Conservation (phyloP, 2,329 filamentous ascomycete genomes). For the Coleophoma eucalyptorum region DNA sequence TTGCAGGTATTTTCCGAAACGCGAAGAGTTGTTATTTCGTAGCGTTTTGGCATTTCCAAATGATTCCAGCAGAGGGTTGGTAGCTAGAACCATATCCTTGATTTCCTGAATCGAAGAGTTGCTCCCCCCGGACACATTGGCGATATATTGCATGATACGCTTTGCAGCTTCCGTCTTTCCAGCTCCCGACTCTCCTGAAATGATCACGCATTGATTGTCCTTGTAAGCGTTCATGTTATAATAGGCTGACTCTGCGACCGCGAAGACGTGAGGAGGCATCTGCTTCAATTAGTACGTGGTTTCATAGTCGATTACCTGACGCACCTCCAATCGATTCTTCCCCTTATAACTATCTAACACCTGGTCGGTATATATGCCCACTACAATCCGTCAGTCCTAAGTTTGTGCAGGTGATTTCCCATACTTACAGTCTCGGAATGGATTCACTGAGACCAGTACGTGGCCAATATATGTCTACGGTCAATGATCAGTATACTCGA, state of each 20-base stretch:
- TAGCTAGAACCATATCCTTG: slow-evolving; percentile 99
- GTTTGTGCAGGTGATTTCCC: not conserved
- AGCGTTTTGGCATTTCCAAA: slow-evolving; percentile 98
- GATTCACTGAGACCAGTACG: slow-evolving; percentile 98
- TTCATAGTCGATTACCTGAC: slow-evolving; percentile 6
- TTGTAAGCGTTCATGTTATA: slow-evolving; percentile 99
- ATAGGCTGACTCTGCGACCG: slow-evolving; percentile 92
- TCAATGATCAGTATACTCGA: not conserved
- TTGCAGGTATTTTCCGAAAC: slow-evolving; percentile 97
- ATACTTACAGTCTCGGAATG: slow-evolving; percentile 77
- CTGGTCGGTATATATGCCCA: slow-evolving; percentile 95
- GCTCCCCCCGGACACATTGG: slow-evolving; percentile 84
- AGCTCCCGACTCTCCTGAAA: slow-evolving; percentile 95
- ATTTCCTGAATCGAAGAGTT: slow-evolving; percentile 80
- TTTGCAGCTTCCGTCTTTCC: slow-evolving; percentile 99
- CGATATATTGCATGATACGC: slow-evolving; percentile 99
- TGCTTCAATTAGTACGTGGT: slow-evolving; percentile 13
- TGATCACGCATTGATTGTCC: slow-evolving; percentile 99
- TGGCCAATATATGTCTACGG: slow-evolving; percentile 91
- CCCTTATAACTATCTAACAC: slow-evolving; percentile 93
- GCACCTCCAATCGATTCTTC: slow-evolving; percentile 87
- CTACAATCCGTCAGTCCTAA: slow-evolving; percentile 38
- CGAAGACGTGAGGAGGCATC: slow-evolving; percentile 93
- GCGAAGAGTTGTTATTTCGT: slow-evolving; percentile 97
- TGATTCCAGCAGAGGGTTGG: slow-evolving; percentile 93